Evolutionary conservation across 2,329 filamentous ascomycete species (phyloP), one percentile per base, ranked within the genome.

Genomic region (Colletotrichum endophyticum): DNA sequence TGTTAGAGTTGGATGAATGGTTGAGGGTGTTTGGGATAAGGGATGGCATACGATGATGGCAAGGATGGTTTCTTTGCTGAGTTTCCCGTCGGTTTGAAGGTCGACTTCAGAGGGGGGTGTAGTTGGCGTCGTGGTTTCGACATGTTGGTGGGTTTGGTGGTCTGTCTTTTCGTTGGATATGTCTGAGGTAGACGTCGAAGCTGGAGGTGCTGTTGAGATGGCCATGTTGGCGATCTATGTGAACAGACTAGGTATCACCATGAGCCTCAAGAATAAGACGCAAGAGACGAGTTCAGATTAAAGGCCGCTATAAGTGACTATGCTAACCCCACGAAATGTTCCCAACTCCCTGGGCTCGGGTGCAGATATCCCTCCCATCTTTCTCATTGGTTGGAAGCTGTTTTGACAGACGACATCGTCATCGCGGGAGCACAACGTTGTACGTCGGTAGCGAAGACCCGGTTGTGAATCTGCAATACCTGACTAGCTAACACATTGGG

Each of bases 11-110:
- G 2, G 4, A 62, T 19, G 6, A 6, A 3, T 0, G 2, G 15
- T 8, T 6, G 57, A 30, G 16, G 8, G 2, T 2, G 16, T n/a
- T 30, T n/a, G 8, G 8, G 19, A 34, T 11, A 0, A 1, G 12
- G 28, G n/a, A 3, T 16, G 19, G 32, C 30, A 22, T 25, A 32
- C 28, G 3, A 62, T 2, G n/a, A 62, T 32, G 59, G 59, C 59
- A 7, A 62, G 59, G 0, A 62, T 62, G 11, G 59, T 62, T 34
- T 62, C 27, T 34, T 62, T 34, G 59, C 59, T 62, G 28, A 62
- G 59, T 1, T 62, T 62, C 7, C 59, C 59, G 3, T 62, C 59
- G n/a, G 59, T n/a, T 34, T 32, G 59, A 32, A 27, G 19, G 3
- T n/a, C 59, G 30, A 25, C 28, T 19, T 34, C 59, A 0, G 59